Percentiles rank a stretch among this genome's conserved stretches.
phyloP scores from a whole-genome alignment of 805 yeast species.

The Cyberlindnera petersonii region DNA sequence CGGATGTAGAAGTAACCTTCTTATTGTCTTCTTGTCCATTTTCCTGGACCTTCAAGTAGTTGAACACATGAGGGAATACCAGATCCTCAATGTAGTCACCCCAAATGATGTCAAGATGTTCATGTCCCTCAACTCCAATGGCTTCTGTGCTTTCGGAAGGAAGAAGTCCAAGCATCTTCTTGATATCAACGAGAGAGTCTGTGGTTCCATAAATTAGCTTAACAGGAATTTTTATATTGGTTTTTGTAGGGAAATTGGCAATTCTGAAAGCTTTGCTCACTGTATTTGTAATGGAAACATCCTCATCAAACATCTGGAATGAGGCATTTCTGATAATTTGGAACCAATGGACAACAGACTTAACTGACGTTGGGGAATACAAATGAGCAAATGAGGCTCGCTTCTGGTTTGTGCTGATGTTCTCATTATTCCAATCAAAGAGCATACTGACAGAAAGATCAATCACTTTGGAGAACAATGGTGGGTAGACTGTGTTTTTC shows the following conservation, averaged over 20 bases:
- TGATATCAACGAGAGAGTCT: slow-evolving; percentile 86
- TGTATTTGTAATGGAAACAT: slow-evolving; percentile 34
- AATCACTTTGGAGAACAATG: slow-evolving; percentile 65
- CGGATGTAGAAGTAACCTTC: slow-evolving; percentile 11
- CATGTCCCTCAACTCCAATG: slow-evolving; percentile 64
- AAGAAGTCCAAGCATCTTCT: slow-evolving; percentile 63
- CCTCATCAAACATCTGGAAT: slow-evolving; percentile 89
- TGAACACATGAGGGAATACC: slow-evolving; percentile 41
- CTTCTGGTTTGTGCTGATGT: slow-evolving; percentile 73
- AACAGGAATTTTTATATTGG: slow-evolving; percentile 68
- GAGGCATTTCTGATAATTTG: slow-evolving; percentile 74
- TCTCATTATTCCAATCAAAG: slow-evolving; percentile 75
- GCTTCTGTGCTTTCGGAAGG: slow-evolving; percentile 50
- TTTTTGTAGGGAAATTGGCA: slow-evolving; percentile 51
- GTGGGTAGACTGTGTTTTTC: slow-evolving; percentile 75
- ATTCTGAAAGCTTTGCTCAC: slow-evolving; percentile 33
- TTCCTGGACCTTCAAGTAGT: slow-evolving; percentile 26
- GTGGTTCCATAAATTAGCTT: slow-evolving; percentile 71
- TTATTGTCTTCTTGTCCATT: slow-evolving; percentile 11
- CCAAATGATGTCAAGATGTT: slow-evolving; percentile 91
- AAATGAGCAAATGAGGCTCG: slow-evolving; percentile 78
- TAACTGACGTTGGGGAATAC: slow-evolving; percentile 88
- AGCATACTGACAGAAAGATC: slow-evolving; percentile 64
- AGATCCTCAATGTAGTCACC: slow-evolving; percentile 56
- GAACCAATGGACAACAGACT: slow-evolving; percentile 94